Conservation (phyloP, 2,329 filamentous ascomycete genomes). For the Sporothrix variecibatus region DNA sequence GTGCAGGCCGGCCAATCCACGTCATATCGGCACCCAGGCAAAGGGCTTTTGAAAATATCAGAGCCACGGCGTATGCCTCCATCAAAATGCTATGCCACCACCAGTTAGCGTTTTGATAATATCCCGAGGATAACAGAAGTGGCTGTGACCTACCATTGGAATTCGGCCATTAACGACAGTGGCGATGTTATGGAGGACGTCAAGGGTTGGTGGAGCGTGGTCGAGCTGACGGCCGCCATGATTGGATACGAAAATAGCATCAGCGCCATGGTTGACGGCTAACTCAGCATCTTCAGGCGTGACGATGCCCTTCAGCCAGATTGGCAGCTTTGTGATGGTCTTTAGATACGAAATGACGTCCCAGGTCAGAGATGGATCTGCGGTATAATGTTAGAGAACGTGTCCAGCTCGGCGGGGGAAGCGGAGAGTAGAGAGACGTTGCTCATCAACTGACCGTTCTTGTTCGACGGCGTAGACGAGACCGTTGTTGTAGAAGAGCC, state of each 20-base stretch:
- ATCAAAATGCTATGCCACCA: not conserved
- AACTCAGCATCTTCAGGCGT: not conserved
- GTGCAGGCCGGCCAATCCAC: not conserved
- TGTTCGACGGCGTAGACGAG: not conserved
- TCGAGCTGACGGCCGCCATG: slow-evolving; percentile 1
- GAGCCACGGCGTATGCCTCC: not conserved
- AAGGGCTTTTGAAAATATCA: not conserved
- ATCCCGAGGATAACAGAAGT: not conserved
- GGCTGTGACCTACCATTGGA: not conserved
- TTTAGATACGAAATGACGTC: not conserved
- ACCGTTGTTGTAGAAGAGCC: not conserved
- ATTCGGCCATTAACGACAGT: not conserved
- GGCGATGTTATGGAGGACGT: not conserved
- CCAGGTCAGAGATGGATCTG: not conserved
- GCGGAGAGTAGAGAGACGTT: too few relatives aligned
- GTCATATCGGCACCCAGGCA: slow-evolving; percentile 5
- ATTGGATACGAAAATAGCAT: slow-evolving; percentile 1
- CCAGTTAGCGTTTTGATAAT: not conserved
- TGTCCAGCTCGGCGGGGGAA: too few relatives aligned
- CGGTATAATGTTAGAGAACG: too few relatives aligned
- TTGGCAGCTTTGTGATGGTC: not conserved
- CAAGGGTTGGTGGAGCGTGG: not conserved
- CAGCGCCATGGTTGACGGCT: not conserved
- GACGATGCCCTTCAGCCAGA: slow-evolving; percentile 6
- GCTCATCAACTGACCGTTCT: not conserved